A percentile compares a stretch with the other conserved stretches of the same genome.
These are phyloP conservation scores for Mortierella hygrophila DNA, from an alignment of 192 early-diverging fungal species.

Conservation along the genomic window DNA sequence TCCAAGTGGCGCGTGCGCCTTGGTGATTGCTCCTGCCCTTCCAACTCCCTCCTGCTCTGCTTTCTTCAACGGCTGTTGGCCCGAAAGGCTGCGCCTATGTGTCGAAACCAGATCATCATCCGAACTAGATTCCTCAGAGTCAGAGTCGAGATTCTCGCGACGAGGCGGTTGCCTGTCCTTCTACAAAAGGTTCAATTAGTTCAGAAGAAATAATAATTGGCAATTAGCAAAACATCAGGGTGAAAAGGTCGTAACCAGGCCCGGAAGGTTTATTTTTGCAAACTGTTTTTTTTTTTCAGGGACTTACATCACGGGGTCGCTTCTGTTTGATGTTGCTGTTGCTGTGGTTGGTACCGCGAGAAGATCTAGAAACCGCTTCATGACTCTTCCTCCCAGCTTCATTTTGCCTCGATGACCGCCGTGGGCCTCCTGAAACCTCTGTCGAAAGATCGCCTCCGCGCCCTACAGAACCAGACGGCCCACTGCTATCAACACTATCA, in stretches of 20 bases:
- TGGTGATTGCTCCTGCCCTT: background rate
- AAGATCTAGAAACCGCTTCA: background rate
- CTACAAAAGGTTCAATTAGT: background rate
- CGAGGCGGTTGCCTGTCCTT: background rate
- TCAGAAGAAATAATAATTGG: background rate
- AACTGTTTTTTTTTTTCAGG: background rate
- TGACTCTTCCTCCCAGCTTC: background rate
- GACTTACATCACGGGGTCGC: conserved; percentile 9
- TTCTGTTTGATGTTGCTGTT: background rate
- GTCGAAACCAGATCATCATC: background rate
- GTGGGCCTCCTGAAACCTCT: background rate
- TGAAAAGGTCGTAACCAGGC: too few relatives aligned
- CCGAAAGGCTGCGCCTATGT: background rate
- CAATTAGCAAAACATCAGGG: background rate
- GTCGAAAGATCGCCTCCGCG: background rate
- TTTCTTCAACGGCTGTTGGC: background rate
- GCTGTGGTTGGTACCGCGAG: background rate
- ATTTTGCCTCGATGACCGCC: background rate
- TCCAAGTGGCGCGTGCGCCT: background rate
- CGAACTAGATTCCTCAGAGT: background rate
- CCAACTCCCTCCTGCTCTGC: background rate
- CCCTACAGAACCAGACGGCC: background rate
- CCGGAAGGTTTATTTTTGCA: too few relatives aligned
- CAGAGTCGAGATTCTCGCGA: background rate
- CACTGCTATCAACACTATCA: background rate